Conservation (phyloP, 176 grass and related monocot genomes). For the Lolium multiflorum region DNA sequence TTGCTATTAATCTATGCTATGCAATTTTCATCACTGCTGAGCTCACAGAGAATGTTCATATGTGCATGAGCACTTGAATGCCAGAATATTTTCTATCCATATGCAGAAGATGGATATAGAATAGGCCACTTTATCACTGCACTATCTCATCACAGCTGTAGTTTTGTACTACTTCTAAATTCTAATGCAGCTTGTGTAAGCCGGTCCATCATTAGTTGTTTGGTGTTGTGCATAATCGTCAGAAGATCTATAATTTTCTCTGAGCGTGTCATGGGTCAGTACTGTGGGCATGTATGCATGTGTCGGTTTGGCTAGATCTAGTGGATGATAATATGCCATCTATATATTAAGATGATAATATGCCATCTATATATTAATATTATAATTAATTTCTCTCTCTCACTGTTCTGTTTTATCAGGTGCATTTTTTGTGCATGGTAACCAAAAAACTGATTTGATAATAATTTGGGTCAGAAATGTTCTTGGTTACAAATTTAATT, state of each 20-base stretch:
- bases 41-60: constrained; percentile 61
- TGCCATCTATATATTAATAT: not conserved
- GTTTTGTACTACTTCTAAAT: constrained; percentile 43
- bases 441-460: too few relatives aligned
- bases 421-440: too few relatives aligned
- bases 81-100: constrained; percentile 50
- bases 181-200: constrained; percentile 45
- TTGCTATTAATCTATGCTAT: constrained; percentile 55
- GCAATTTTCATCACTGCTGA: constrained; percentile 58
- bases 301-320: not conserved
- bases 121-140: constrained; percentile 46
- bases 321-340: not conserved
- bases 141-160: constrained; percentile 54
- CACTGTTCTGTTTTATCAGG: not conserved
- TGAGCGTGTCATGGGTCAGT: constrained; percentile 1
- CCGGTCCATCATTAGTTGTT: constrained; percentile 16
- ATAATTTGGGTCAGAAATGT: too few relatives aligned
- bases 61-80: constrained; percentile 52
- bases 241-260: constrained; percentile 10
- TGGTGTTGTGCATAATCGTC: constrained; percentile 25
- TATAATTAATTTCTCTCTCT: not conserved
- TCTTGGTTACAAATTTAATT: too few relatives aligned
- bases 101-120: constrained; percentile 45
- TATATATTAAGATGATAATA: not conserved
- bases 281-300: not conserved